Evolutionary conservation across 495 filamentous ascomycete species (phyloP).

Genomic region (Annulohypoxylon maeteangense): DNA sequence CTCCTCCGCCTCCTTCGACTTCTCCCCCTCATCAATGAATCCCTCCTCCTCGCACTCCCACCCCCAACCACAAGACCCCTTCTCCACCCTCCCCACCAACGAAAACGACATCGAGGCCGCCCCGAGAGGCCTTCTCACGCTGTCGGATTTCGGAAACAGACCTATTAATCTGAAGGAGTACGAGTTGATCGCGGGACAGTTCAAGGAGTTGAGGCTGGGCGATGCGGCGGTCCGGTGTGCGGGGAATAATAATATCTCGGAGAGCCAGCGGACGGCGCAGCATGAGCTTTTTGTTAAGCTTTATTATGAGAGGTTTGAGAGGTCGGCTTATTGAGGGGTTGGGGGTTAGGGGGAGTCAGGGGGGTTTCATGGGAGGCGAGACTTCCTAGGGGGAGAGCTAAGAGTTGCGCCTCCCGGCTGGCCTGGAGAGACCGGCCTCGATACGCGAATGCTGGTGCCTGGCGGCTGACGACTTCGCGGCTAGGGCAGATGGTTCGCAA

Average conservation of each 20-base stretch:
- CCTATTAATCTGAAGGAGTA: constrained; percentile 36
- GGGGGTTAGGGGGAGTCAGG: not conserved
- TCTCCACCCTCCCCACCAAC: not conserved
- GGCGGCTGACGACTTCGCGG: not conserved
- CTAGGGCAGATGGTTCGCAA: not conserved
- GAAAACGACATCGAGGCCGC: not conserved
- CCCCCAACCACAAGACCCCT: not conserved
- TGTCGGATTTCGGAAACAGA: constrained; percentile 18
- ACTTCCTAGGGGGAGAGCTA: not conserved
- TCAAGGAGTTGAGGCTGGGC: constrained; percentile 35
- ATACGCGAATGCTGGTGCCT: not conserved
- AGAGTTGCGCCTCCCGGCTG: not conserved
- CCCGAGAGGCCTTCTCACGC: not conserved
- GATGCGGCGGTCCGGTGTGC: not conserved
- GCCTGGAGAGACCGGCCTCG: not conserved
- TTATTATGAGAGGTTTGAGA: constrained; percentile 38
- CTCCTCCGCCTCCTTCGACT: constrained; percentile 16
- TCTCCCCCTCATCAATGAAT: constrained; percentile 17
- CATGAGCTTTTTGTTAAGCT: constrained; percentile 36
- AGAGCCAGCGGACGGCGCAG: constrained; percentile 36
- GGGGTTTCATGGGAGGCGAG: not conserved
- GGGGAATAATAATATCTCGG: constrained; percentile 21
- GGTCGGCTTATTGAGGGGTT: constrained; percentile 18
- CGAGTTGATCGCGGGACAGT: constrained; percentile 34
- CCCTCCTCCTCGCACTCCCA: not conserved